Percentiles rank a stretch among this genome's conserved stretches.
Conservation (phyloP, 495 filamentous ascomycete genomes). For the Neohortaea acidophila region DNA sequence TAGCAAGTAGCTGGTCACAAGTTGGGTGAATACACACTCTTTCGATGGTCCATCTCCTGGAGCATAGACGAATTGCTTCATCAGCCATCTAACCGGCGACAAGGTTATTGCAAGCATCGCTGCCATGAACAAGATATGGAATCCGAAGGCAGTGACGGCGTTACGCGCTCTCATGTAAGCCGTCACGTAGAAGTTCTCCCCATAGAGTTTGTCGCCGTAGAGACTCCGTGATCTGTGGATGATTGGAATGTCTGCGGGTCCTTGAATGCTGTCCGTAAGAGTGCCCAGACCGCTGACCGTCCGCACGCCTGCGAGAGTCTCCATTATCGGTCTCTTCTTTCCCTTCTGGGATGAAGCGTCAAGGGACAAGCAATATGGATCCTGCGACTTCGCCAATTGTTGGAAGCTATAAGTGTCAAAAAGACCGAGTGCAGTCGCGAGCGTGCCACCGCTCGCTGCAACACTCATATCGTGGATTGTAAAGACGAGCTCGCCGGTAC, state of each 20-base stretch:
- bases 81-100: conserved; percentile 39
- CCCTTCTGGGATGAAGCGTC: conserved; percentile 27
- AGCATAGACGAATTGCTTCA: conserved; percentile 39
- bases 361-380: conserved; percentile 54
- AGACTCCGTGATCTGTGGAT: conserved; percentile 69
- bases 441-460: conserved; percentile 59
- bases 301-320: conserved; percentile 44
- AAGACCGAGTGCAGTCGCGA: conserved; percentile 46
- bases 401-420: conserved; percentile 45
- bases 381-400: conserved; percentile 39
- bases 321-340: conserved; percentile 9
- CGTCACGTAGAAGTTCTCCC: conserved; percentile 53
- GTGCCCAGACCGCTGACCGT: conserved; percentile 50
- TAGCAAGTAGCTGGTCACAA: neutral
- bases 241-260: conserved; percentile 45
- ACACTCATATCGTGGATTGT: conserved; percentile 44
- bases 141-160: conserved; percentile 37
- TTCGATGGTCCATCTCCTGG: conserved; percentile 53
- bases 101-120: conserved; percentile 38
- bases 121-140: conserved; percentile 42
- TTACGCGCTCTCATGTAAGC: conserved; percentile 53
- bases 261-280: conserved; percentile 45
- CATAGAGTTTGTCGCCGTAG: conserved; percentile 48
- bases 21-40: conserved; percentile 36
- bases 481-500: conserved; percentile 43